Evolutionary conservation across 1,284 basidiomycete genomes (phyloP), one percentile per base, ranked within the genome.

Genomic region (Ustilago sp.): DNA sequence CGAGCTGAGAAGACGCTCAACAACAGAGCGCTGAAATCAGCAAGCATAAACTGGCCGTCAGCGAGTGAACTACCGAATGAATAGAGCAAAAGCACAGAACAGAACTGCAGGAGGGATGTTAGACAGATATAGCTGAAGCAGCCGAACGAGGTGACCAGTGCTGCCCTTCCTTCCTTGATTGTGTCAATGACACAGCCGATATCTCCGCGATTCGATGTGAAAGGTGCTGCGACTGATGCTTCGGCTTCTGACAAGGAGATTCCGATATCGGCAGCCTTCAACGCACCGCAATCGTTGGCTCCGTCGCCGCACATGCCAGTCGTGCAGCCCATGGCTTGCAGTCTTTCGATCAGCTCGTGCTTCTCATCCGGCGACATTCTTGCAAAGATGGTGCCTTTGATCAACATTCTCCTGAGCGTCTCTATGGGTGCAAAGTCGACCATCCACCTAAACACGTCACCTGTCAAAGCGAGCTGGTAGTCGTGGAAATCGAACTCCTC

Each of bases 311-410:
- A 99, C 92, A 99, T 98, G 7, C 97, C 90, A 12, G 98, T 96
- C 0, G 93, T 97, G 86, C 98, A 99, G 8, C 95, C 96, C 9
- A 99, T 89, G 4, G 90, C 89, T 85, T 99, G 97, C 28, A 99
- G 89, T 3, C 95, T 91, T 86, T 98, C 96, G 47, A 99, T 94
- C 19, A 99, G 91, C 86, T 99, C 97, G 82, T 98, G 97, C 88
- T 99, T 99, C 88, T 99, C 97, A 86, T 99, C 97, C 0, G 97
- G 97, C 17, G 96, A 99, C 97, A 99, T 99, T 32, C 97, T 91
- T 9, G 97, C 95, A 86, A 96, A 99, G 59, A 99, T 93, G 83
- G 97, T 94, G 3, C 95, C 91, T 87, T 98, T 97, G 69, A 98
- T 94, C n/a, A 99, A 91, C 94, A 99, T 85, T 28, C 83, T 55